Base-by-base conservation (phyloP, 306 rosid genomes). In the Nissolia schottii region DNA sequence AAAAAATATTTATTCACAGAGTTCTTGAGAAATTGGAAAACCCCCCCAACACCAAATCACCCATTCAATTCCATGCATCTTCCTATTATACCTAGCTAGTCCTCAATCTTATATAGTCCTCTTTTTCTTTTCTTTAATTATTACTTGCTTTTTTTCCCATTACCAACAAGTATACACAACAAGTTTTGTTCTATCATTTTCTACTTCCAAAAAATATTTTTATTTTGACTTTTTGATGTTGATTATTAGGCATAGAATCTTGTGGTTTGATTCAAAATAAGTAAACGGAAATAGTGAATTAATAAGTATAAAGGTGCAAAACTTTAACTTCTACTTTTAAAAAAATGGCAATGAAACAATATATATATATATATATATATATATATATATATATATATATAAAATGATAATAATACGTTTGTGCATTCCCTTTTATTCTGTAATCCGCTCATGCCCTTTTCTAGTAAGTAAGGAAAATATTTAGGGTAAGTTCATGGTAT, bases 191-290 rank as follows among this genome's bases (percentile, higher is more conserved):
- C 66, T 41, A 53, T 53, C 76, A 12, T 68, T 77, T 77, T 76
- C 75, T 48, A 68, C 49, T 70, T 31, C 51, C 25, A 63, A 41
- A 31, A 6, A 2, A 15, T 41, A 31, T 62, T 70, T 53, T 59
- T 40, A 68, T 53, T 41, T 4, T 3, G 10, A 29, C 61, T 41
- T 60, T 67, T 1, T 25, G 56, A 50, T 51, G 51, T 53, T 40
- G 60, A 70, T 70, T 41, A 70, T 62, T 77, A 28, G 81, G 51
- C 60, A 59, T 50, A 70, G 77, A 65, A 62, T 70, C 57, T 37
- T 50, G 53, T 61, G 66, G 59, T 70, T 51, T 27, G 58, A 70
- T 61, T 77, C 76, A 31, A 5, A 53, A 61, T 60, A 50, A 70
- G 71, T 76, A 45, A 76, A 56, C 31, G 58, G 34, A 69, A 6